Conservation (phyloP, 345 rosid genomes). For the Bruguiera gymnorhiza region DNA sequence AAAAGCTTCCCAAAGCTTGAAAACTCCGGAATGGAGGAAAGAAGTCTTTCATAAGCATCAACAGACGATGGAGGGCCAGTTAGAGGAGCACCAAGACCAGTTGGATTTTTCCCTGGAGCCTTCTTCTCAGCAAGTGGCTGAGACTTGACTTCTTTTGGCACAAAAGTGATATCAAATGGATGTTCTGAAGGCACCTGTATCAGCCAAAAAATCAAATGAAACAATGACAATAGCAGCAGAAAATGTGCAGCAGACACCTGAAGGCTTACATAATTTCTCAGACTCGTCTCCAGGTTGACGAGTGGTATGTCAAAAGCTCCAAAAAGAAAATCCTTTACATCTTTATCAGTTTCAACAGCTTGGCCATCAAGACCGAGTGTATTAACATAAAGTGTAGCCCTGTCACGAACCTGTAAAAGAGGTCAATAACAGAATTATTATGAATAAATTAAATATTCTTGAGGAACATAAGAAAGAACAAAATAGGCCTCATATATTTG, state of each 20-base stretch:
- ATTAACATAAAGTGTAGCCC: constrained; percentile 90
- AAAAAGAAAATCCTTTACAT: constrained; percentile 68
- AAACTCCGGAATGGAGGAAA: constrained; percentile 81
- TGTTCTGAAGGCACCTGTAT: constrained; percentile 78
- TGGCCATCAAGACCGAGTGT: constrained; percentile 67
- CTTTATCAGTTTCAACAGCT: constrained; percentile 58
- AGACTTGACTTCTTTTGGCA: constrained; percentile 79
- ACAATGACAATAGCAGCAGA: constrained; percentile 16
- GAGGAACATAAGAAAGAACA: no score
- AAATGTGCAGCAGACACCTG: background rate
- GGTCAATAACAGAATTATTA: background rate
- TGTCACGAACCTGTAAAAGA: constrained; percentile 77
- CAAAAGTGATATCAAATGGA: constrained; percentile 74
- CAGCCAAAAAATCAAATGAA: constrained; percentile 9
- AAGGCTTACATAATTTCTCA: constrained; percentile 75
- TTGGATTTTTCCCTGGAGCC: constrained; percentile 81
- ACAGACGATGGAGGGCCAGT: constrained; percentile 56
- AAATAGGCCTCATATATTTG: no score
- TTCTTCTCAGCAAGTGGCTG: constrained; percentile 92
- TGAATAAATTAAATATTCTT: background rate
- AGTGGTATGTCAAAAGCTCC: constrained; percentile 81
- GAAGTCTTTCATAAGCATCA: constrained; percentile 79
- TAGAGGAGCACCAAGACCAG: constrained; percentile 76
- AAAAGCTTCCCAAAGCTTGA: constrained; percentile 78
- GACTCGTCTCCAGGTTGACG: constrained; percentile 78